Evolutionary conservation across 192 early-diverging fungal genomes (phyloP), one percentile per base, ranked within the genome.

Genomic region (Phlyctochytrium planicorne): DNA sequence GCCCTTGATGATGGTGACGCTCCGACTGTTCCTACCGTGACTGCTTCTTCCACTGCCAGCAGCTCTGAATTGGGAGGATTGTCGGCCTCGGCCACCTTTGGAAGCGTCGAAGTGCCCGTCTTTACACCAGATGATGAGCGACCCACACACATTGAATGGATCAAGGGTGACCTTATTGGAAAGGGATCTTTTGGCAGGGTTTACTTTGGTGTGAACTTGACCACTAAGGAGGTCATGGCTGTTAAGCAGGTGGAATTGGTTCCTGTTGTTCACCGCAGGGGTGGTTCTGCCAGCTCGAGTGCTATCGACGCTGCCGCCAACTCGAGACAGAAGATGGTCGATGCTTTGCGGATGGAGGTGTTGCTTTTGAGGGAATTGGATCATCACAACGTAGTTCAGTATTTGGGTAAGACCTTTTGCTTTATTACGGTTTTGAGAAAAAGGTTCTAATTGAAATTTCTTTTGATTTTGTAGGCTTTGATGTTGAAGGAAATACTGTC

Each of bases 341-440:
- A 96, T 62, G 91, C 94, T 17, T 74, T 99, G 64, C 85, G 91
- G 57, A 80, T 90, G 34, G 97, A 99, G 73, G 94, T 99, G 66
- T 82, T 85, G 69, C 77, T 99, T 31, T 78, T 99, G 60, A 86
- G 91, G 72, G 93, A 93, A n/a, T 74, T 99, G 31, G 81, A 93
- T 30, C 96, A 99, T 78, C 90, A 94, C 59, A 91, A 97, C 62
- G 93, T 99, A 72, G 97, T 99, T 25, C 91, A 88, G 73, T 99
- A 99, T 75, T 83, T 98, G 20, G 94, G 93, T 73, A 53, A 55
- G 25, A 68, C 30, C n/a, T 34, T 1, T 2, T 52, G 52, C 61
- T 1, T 23, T 0, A n/a, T 34, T 55, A 6, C 12, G 36, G 0
- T 12, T 65, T 36, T 0, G 20, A 93, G 93, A 71, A 53, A 55